Percentiles rank a stretch among this genome's conserved stretches.
phyloP scores from a whole-genome alignment of 257 asterid genomes.

The Solanum pimpinellifolium region DNA sequence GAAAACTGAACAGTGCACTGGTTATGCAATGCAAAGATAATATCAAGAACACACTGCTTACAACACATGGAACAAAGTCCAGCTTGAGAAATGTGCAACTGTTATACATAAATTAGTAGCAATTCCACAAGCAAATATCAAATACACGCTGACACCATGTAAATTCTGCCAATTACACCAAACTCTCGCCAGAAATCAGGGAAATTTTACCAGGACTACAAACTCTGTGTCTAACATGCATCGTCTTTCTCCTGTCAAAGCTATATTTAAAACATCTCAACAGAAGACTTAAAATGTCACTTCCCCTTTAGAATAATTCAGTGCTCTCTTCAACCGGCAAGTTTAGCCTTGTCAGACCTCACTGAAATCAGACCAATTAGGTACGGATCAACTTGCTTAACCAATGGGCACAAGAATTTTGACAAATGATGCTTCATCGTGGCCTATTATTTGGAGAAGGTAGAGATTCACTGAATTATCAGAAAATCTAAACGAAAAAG shows the following conservation, averaged over 20 bases:
- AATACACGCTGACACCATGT: neutral
- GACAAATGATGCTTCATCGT: neutral
- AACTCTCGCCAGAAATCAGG: neutral
- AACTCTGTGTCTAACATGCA: neutral
- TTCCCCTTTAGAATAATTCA: neutral
- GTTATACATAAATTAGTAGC: neutral
- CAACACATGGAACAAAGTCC: neutral
- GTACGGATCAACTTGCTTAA: neutral
- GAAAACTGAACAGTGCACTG: neutral
- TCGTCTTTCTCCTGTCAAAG: neutral
- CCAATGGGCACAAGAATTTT: neutral
- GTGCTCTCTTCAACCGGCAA: neutral
- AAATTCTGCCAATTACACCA: neutral
- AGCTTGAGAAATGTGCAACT: neutral
- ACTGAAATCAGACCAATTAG: neutral
- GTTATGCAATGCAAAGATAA: neutral
- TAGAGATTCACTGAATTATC: neutral
- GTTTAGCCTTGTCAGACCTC: neutral
- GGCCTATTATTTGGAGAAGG: neutral
- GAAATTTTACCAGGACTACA: neutral
- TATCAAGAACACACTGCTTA: neutral
- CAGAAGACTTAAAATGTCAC: neutral
- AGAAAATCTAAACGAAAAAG: neutral
- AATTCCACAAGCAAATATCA: neutral
- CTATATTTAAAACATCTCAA: neutral